Evolutionary conservation across 2,329 filamentous ascomycete genomes (phyloP), one percentile per base, ranked within the genome.

Genomic region (Helotiales sp.): DNA sequence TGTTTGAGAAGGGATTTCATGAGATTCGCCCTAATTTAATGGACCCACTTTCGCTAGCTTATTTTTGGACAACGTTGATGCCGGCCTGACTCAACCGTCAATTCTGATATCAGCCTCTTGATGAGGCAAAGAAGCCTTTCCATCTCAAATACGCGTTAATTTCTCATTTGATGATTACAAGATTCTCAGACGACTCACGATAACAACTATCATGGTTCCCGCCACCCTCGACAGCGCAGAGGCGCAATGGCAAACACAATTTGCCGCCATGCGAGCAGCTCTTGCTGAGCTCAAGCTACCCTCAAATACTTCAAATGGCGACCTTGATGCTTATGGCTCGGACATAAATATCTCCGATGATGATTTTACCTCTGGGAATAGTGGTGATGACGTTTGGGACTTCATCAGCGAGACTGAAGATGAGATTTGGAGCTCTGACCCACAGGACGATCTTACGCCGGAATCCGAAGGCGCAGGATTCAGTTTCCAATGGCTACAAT

Each of bases 361-460:
- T 29, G 78, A 79, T 27, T 61, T 68, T 42, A 66, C 63, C 13
- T 82, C 81, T 2, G 83, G 83, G 5, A 84, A 82, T 42, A 85
- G 82, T 17, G 83, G 84, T 5, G 89, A 93, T 58, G 92, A 97
- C 74, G 87, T 97, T 9, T 97, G 93, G 93, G 93, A 97, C 71
- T 86, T 96, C 58, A 91, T 96, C 69, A 91, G 87, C 58, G 88
- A 93, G 51, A 81, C 82, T 49, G 87, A 89, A 24, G 84, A 85
- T 19, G 87, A 87, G 55, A 79, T 82, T 7, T 79, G 82, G 70
- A 88, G 83, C 67, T 88, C 85, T 66, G 89, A 90, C 61, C 76
- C 84, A 29, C 82, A 87, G 48, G 75, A 80, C 40, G 76, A 75
- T 22, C 66, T 58, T 42, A 68, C 65, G 7, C 68, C 69, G 27